Base-by-base conservation (phyloP, 108 stramenopile genomes). In the Nitzschia sp. region DNA sequence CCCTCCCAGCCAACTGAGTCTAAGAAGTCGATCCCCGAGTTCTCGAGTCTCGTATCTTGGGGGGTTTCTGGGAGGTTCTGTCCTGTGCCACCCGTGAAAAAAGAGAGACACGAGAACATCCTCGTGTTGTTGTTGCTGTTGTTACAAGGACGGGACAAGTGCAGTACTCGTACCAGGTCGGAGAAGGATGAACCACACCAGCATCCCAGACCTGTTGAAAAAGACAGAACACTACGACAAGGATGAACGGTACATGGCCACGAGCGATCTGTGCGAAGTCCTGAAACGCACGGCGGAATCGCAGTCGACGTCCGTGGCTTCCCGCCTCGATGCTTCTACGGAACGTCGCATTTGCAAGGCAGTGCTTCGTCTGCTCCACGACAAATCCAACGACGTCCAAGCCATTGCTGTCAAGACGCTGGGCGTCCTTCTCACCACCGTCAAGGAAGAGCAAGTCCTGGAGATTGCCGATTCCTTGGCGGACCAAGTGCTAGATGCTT, bases 171-270 rank as follows among this genome's bases (percentile, higher is more conserved):
- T n/a, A 43, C 43, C 43, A 48, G 3, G n/a, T 5, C 2, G 6
- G 6, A 48, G 14, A 3, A 15, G 17, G 6, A 48, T 48, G 46
- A 17, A 15, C 17, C 46, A 48, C 46, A 48, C 46, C 2, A 62
- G 43, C 24, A 80, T 83, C 77, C 72, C 82, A 19, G 83, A 83
- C 7, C 78, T 92, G 37, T 77, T 92, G 64, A 83, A 88, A 81
- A 92, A 92, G 82, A 89, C 88, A 10, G 88, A 92, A 54, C 91
- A 92, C 63, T 83, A 86, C 58, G 85, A 86, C 71, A 86, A 86
- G 64, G 98, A 98, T 69, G 97, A 97, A 71, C 94, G 98, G 14
- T 99, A 97, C 81, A 99, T 99, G 98, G 98, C 98, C 37, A 97
- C 94, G 50, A 92, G 85, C 38, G 98, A 99, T 79, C 80, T 99